Evolutionary conservation across 2,329 filamentous ascomycete species (phyloP).

Genomic region (Penicillium thymicola): DNA sequence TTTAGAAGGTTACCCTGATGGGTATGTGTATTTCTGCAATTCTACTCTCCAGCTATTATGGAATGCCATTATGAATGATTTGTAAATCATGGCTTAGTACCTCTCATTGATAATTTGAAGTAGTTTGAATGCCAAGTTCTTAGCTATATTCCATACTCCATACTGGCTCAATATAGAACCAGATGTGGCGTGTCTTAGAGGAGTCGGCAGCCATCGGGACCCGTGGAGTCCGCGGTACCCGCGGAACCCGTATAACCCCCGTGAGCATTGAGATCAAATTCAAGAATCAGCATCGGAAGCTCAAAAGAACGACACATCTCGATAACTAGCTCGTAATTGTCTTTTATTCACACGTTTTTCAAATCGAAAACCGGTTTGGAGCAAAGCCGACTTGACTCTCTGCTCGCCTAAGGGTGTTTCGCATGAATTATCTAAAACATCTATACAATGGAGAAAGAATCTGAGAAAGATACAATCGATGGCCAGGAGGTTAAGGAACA

Average conservation of each 20-base stretch:
- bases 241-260: too few relatives aligned
- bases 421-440: background rate
- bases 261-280: background rate
- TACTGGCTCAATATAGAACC: background rate
- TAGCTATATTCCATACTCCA: background rate
- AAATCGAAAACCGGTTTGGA: background rate
- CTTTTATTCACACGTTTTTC: background rate
- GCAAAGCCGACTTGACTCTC: too few relatives aligned
- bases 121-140: background rate
- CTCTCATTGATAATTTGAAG: background rate
- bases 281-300: background rate
- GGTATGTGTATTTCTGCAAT: too few relatives aligned
- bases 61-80: too few relatives aligned
- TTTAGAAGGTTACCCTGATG: too few relatives aligned
- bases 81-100: too few relatives aligned
- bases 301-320: background rate
- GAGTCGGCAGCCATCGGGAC: too few relatives aligned
- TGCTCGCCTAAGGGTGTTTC: background rate
- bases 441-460: background rate
- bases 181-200: background rate
- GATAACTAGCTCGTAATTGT: background rate
- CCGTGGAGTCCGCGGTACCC: background rate
- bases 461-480: background rate
- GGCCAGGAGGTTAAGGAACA: background rate
- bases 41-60: too few relatives aligned